Base-by-base conservation (phyloP, 495 filamentous ascomycete genomes). In the Penicillium roqueforti region DNA sequence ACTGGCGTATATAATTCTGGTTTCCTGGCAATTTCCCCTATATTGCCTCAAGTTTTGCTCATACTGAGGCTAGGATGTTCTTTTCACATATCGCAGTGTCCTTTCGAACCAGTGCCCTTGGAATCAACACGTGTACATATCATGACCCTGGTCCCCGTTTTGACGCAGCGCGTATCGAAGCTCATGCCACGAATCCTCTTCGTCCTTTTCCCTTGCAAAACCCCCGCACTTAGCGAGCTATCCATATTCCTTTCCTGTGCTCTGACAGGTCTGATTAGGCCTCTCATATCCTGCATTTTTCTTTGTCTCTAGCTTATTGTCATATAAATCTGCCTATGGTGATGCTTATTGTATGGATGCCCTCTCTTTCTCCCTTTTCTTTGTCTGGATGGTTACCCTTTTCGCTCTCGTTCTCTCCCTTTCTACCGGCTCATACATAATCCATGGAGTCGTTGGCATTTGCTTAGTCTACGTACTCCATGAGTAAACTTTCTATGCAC, bases 71-170 rank as follows among this genome's bases (percentile, higher is more conserved):
- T 39, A 3, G 19, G 25, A 42, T 31, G 5, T 34, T 16, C 19
- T 25, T 18, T 54, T 39, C 13, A 54, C 53, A 57, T 61, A 47
- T 54, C 31, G 46, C 60, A 47, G 40, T 65, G 49, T 43, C 43
- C 31, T 37, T 58, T 61, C 55, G 29, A 48, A 36, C 48, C 44
- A 47, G 52, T 36, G 40, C 46, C 53, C 39, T 47, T 55, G 47
- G 52, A 54, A 54, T 59, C 52, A 49, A 61, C 55, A 51, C 43
- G 56, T 55, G 61, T 65, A 65, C 59, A 65, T 62, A 65, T 59
- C 50, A 37, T 43, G 38, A 20, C 23, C 32, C 57, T 58, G 56
- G 32, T 48, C 43, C 28, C 25, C 42, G 29, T 41, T 37, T 37
- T 61, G 46, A 53, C 23, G 43, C 54, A 54, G 55, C 31, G 32